These are phyloP conservation scores for Debaryomycetaceae sp. DNA, from an alignment of 1,139 yeast genomes.

Conservation along the genomic window DNA sequence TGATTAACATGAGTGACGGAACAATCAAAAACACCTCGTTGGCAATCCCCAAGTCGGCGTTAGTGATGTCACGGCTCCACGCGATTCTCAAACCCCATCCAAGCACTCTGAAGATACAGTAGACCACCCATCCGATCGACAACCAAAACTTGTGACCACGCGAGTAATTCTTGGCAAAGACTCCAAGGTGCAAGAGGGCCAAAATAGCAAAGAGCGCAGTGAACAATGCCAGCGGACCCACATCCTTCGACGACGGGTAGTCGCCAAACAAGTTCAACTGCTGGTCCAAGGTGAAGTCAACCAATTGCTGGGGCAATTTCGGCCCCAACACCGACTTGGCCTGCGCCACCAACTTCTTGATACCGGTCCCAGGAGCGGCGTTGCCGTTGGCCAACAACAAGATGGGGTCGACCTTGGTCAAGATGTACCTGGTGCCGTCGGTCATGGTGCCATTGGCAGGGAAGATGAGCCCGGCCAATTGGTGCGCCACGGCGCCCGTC, in stretches of 20 bases:
- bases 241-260: conserved; percentile 16
- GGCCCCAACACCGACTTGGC: conserved; percentile 1
- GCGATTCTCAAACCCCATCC: conserved; percentile 62
- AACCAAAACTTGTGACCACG: conserved; percentile 67
- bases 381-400: conserved; percentile 9
- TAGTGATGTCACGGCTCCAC: conserved; percentile 52
- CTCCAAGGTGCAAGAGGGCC: conserved; percentile 41
- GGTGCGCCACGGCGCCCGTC: neutral
- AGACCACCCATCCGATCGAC: conserved; percentile 51
- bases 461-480: conserved; percentile 1
- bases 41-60: conserved; percentile 51
- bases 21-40: conserved; percentile 56
- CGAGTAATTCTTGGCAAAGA: conserved; percentile 46
- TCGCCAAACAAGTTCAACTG: conserved; percentile 20
- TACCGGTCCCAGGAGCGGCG: conserved; percentile 15
- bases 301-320: conserved; percentile 12
- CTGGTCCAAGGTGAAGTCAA: conserved; percentile 12
- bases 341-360: neutral
- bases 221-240: conserved; percentile 60
- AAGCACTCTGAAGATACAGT: conserved; percentile 47
- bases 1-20: conserved; percentile 51
- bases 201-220: conserved; percentile 50
- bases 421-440: neutral
- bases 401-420: neutral
- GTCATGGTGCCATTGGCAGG: conserved; percentile 2